Evolutionary conservation across 1,284 basidiomycete genomes (phyloP).

Genomic region (Leccinum cinnamomeum): DNA sequence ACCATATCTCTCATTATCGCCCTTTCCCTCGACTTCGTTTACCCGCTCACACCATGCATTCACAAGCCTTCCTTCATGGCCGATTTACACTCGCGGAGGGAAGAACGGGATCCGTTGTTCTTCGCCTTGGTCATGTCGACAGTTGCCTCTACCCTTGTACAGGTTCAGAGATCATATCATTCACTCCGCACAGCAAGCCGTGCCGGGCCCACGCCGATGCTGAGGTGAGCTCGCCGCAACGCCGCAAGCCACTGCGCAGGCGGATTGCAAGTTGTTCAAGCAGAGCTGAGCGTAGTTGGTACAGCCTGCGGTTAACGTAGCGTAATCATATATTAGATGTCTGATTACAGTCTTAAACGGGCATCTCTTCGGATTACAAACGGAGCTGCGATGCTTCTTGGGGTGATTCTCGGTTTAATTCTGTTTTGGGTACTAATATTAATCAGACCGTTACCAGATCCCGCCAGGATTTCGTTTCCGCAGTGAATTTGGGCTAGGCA

Average conservation of each 20-base stretch:
- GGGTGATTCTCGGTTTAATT: neutral
- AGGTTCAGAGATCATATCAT: conserved; percentile 79
- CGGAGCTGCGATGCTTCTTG: neutral
- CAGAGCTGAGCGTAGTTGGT: no score
- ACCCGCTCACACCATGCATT: conserved; percentile 80
- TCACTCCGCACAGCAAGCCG: no score
- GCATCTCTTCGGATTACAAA: neutral
- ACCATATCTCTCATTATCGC: conserved; percentile 77
- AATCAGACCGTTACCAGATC: neutral
- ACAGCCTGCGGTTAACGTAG: no score
- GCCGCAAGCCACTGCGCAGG: no score
- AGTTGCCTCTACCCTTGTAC: conserved; percentile 79
- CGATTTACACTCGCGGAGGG: conserved; percentile 71
- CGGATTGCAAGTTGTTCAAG: no score
- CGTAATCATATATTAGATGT: neutral
- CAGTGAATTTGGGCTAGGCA: conserved; percentile 83
- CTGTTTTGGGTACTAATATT: neutral
- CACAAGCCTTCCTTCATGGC: conserved; percentile 86
- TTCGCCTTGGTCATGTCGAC: conserved; percentile 86
- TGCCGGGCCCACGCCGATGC: no score
- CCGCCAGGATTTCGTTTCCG: neutral
- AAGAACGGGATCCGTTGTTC: conserved; percentile 84
- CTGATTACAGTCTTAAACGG: neutral
- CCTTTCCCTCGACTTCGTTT: conserved; percentile 87
- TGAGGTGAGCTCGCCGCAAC: no score